Evolutionary conservation across 768 basidiomycete genomes (phyloP).

Genomic region (Tephrocybe sp.): DNA sequence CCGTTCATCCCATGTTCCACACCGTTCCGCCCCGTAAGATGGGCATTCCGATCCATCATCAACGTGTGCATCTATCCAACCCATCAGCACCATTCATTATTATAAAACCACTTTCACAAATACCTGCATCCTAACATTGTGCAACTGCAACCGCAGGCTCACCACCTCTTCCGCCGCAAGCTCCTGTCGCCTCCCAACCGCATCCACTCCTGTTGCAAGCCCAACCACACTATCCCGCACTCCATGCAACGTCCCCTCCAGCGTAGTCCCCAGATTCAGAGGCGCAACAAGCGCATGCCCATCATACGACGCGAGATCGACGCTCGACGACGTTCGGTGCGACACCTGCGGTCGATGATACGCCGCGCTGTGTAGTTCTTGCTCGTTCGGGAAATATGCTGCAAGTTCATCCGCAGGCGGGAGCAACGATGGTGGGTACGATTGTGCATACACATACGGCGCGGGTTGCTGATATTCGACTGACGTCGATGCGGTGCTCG

Average conservation of each 20-base stretch:
- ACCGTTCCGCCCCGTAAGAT: slow-evolving; percentile 45
- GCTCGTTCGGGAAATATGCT: slow-evolving; percentile 20
- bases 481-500: slow-evolving; percentile 27
- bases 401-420: slow-evolving; percentile 15
- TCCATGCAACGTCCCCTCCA: slow-evolving; percentile 61
- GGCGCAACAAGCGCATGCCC: slow-evolving; percentile 47
- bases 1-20: slow-evolving; percentile 18
- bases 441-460: background rate
- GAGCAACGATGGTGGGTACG: background rate
- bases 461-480: slow-evolving; percentile 4
- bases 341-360: background rate
- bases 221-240: slow-evolving; percentile 61
- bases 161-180: slow-evolving; percentile 76
- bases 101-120: slow-evolving; percentile 20
- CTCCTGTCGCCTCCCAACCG: slow-evolving; percentile 60
- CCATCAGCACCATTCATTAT: background rate
- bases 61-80: slow-evolving; percentile 56
- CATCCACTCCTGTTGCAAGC: slow-evolving; percentile 61
- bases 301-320: slow-evolving; percentile 3
- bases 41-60: slow-evolving; percentile 75
- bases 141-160: slow-evolving; percentile 64
- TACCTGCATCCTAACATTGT: slow-evolving; percentile 82
- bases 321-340: slow-evolving; percentile 3
- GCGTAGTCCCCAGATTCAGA: slow-evolving; percentile 56
- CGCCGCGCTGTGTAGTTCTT: slow-evolving; percentile 9